Percentiles rank a stretch among this genome's conserved stretches.
phyloP scores from a whole-genome alignment of 805 yeast species.

The Torulaspora quercuum region DNA sequence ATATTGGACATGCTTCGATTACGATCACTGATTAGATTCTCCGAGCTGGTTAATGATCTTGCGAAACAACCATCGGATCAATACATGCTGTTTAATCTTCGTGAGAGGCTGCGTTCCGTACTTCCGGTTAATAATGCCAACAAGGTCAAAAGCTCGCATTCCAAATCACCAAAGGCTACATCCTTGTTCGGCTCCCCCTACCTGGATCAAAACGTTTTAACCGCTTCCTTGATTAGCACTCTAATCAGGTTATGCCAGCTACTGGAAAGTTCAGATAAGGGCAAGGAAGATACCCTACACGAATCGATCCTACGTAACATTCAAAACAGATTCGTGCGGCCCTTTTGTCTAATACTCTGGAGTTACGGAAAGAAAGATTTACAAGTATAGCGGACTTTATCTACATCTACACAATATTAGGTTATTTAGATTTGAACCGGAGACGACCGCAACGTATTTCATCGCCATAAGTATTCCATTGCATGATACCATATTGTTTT shows the following conservation, averaged over 20 bases:
- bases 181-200: conserved; percentile 1
- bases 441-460: too few relatives aligned
- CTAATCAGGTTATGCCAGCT: conserved; percentile 8
- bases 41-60: not conserved
- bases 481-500: conserved; percentile 34
- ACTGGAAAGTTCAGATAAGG: not conserved
- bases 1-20: conserved; percentile 4
- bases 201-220: conserved; percentile 7
- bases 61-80: conserved; percentile 3
- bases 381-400: conserved; percentile 2
- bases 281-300: conserved; percentile 1
- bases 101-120: conserved; percentile 6
- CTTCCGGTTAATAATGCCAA: not conserved
- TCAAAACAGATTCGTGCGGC: conserved; percentile 10
- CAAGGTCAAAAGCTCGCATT: not conserved
- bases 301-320: conserved; percentile 7
- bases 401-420: too few relatives aligned
- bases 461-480: conserved; percentile 25
- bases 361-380: conserved; percentile 8
- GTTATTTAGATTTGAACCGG: too few relatives aligned
- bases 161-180: not conserved
- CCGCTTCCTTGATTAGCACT: conserved; percentile 5
- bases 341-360: conserved; percentile 12
- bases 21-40: not conserved
- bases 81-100: conserved; percentile 2